Evolutionary conservation across 768 basidiomycete species (phyloP).

Genomic region (Hortiboletus campestris): DNA sequence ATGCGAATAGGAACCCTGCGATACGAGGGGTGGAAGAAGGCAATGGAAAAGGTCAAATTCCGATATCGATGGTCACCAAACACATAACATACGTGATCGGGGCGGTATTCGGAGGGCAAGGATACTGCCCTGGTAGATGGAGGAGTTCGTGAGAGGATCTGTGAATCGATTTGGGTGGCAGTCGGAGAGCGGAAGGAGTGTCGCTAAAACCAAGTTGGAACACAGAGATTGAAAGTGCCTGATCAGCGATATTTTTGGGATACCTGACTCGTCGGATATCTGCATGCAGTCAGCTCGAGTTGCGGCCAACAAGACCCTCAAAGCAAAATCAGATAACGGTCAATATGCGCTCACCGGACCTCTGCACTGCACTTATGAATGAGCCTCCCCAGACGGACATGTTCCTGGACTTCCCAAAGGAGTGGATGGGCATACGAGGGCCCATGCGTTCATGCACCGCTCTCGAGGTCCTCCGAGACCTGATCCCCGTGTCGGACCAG

Average conservation of each 20-base stretch:
- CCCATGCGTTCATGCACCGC: neutral
- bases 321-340: neutral
- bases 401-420: constrained; percentile 1
- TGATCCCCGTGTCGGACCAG: neutral
- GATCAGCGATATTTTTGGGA: constrained; percentile 21
- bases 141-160: constrained; percentile 28
- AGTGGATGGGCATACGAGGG: neutral
- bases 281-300: neutral
- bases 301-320: neutral
- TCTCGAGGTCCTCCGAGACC: constrained; percentile 1
- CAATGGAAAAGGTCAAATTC: constrained; percentile 13
- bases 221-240: constrained; percentile 11
- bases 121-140: constrained; percentile 1
- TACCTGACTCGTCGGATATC: constrained; percentile 9
- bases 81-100: constrained; percentile 8
- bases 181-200: constrained; percentile 9
- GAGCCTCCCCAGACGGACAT: neutral
- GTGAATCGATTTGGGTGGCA: constrained; percentile 11
- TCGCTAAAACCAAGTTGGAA: constrained; percentile 7
- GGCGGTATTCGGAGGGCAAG: neutral
- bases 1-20: constrained; percentile 6
- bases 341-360: neutral
- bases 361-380: neutral
- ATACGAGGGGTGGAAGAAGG: constrained; percentile 3
- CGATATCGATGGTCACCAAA: constrained; percentile 15